phyloP scores from a whole-genome alignment of 2,329 filamentous ascomycete genomes.

The Scedosporium dehoogii region DNA sequence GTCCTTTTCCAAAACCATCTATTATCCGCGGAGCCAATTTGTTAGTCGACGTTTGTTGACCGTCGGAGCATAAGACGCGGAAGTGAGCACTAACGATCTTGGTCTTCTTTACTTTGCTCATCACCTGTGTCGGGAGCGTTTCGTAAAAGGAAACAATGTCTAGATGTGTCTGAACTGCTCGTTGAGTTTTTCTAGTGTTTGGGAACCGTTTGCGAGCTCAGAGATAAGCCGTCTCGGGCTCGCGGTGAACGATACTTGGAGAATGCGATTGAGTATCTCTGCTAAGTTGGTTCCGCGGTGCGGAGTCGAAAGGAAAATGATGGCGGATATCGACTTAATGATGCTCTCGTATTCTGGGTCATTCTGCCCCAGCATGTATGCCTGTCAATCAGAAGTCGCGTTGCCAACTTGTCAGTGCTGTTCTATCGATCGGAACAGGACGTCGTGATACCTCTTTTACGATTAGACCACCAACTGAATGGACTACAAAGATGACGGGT shows the following conservation, averaged over 20 bases:
- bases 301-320: slow-evolving; percentile 25
- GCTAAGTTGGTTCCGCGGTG: slow-evolving; percentile 22
- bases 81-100: slow-evolving; percentile 10
- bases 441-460: slow-evolving; percentile 24
- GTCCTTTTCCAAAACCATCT: slow-evolving; percentile 7
- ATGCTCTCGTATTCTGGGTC: slow-evolving; percentile 4
- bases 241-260: slow-evolving; percentile 11
- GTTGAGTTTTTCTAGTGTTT: slow-evolving; percentile 18
- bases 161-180: slow-evolving; percentile 20
- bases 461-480: slow-evolving; percentile 21
- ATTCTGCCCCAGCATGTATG: slow-evolving; percentile 15
- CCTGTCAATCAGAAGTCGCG: too few relatives aligned
- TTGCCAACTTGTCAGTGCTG: too few relatives aligned
- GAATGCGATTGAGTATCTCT: slow-evolving; percentile 17
- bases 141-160: slow-evolving; percentile 24
- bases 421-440: too few relatives aligned
- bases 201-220: slow-evolving; percentile 15
- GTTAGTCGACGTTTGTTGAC: slow-evolving; percentile 20
- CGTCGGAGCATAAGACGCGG: slow-evolving; percentile 15
- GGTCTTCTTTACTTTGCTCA: slow-evolving; percentile 8
- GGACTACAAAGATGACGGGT: slow-evolving; percentile 18
- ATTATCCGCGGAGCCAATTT: slow-evolving; percentile 11
- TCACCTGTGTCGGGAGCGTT: slow-evolving; percentile 9
- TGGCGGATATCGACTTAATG: slow-evolving; percentile 14
- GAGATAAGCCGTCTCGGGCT: slow-evolving; percentile 14